A percentile compares a stretch with the other conserved stretches of the same genome.
phyloP scores from a whole-genome alignment of 352 stramenopile genomes.

The Pythium rhizo-oryzae region DNA sequence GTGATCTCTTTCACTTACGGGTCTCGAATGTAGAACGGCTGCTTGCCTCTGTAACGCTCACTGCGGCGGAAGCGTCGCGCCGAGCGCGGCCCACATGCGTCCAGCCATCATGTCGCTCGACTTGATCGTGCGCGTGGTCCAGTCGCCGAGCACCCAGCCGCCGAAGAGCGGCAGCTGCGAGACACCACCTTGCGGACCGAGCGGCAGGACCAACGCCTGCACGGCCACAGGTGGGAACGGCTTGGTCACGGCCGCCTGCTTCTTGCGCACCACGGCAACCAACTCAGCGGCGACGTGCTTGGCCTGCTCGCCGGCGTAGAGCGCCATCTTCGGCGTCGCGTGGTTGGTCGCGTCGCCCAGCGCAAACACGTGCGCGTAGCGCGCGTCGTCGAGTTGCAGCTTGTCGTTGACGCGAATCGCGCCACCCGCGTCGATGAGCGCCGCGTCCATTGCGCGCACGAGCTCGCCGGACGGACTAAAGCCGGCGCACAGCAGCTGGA shows the following conservation, averaged over 20 bases:
- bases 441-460: no score
- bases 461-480: no score
- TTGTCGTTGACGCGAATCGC: slow-evolving; percentile 47
- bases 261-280: no score
- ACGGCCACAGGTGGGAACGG: slow-evolving; percentile 29
- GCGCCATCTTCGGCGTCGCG: slow-evolving; percentile 42
- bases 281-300: no score
- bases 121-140: slow-evolving; percentile 34
- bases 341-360: slow-evolving; percentile 54
- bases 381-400: slow-evolving; percentile 43
- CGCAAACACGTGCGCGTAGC: slow-evolving; percentile 53
- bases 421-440: no score
- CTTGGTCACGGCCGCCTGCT: slow-evolving; percentile 43
- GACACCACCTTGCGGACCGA: slow-evolving; percentile 34
- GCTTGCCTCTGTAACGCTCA: no score
- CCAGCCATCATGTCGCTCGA: slow-evolving; percentile 30
- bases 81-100: slow-evolving; percentile 23
- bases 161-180: slow-evolving; percentile 33
- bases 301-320: no score
- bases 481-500: slow-evolving; percentile 49
- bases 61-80: slow-evolving; percentile 12
- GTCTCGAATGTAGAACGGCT: no score
- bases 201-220: slow-evolving; percentile 29
- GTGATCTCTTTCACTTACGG: no score
- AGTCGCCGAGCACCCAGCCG: slow-evolving; percentile 30